Percentiles rank a stretch among this genome's conserved stretches.
Conservation (phyloP, 768 basidiomycete genomes). For the Lanmaoa pseudosensibilis region DNA sequence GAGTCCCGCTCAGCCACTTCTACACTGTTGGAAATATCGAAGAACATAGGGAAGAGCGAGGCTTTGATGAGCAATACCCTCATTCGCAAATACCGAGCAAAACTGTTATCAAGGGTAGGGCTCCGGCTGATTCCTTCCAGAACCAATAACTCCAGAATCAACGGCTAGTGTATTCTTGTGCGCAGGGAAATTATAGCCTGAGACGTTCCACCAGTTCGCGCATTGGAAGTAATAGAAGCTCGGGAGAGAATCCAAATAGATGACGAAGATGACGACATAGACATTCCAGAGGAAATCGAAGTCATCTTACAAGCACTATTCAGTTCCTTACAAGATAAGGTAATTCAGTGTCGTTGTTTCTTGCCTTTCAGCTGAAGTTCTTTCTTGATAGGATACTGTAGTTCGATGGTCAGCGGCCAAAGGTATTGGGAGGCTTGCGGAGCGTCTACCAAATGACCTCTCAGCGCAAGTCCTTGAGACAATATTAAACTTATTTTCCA, state of each 20-base stretch:
- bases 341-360: conserved; percentile 30
- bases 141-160: conserved; percentile 36
- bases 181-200: conserved; percentile 27
- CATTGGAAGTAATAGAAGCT: conserved; percentile 20
- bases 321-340: conserved; percentile 76
- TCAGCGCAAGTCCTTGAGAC: conserved; percentile 80
- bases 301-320: conserved; percentile 70
- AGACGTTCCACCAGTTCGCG: conserved; percentile 25
- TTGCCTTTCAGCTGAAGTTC: neutral
- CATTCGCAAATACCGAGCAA: conserved; percentile 66
- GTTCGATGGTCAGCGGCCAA: conserved; percentile 96
- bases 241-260: conserved; percentile 11
- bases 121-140: conserved; percentile 59
- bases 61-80: conserved; percentile 56
- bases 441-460: conserved; percentile 75
- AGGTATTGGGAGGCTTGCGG: conserved; percentile 80
- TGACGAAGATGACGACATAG: conserved; percentile 45
- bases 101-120: conserved; percentile 65
- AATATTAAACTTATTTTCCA: conserved; percentile 70
- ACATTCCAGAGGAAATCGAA: conserved; percentile 82
- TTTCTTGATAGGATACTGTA: conserved; percentile 71
- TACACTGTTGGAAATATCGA: conserved; percentile 46
- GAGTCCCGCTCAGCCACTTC: conserved; percentile 46
- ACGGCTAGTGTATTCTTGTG: conserved; percentile 37
- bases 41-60: conserved; percentile 41